Evolutionary conservation across 2,329 filamentous ascomycete genomes (phyloP), one percentile per base, ranked within the genome.

Genomic region (Pseudomassariella vexata): DNA sequence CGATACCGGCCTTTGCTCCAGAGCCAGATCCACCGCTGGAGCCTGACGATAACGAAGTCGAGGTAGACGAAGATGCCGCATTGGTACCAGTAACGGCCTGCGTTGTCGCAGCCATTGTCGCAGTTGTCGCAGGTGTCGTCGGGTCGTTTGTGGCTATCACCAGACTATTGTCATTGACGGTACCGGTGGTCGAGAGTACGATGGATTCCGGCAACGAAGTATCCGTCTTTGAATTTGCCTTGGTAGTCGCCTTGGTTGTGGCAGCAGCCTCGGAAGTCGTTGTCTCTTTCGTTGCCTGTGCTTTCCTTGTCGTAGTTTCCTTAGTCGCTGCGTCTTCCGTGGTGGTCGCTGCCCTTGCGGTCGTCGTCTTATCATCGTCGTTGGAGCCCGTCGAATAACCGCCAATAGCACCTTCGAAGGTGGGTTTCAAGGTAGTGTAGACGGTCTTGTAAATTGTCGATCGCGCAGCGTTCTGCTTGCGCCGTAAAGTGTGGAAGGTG

Each of bases 1-100:
- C 86, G 40, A 95, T 74, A 38, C 92, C 92, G 25, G 87, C 89
- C 59, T 87, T 92, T 24, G 62, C 55, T 19, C 62, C 70, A 7
- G 45, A 37, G 37, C 50, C 50, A 24, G 39, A 62, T 53, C 35
- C 70, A 53, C 31, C 54, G 24, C 24, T 36, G 24, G 18, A 38
- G 9, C 41, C 32, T 17, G 31, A 40, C 6, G 49, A 40, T 9
- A 50, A 28, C 23, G 43, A 42, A 2, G 51, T 30, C 1, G 52
- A 37, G 16, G 42, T 33, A 16, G 49, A 41, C 11, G 40, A 34
- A 17, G 39, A 46, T n/a, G 43, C 42, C 26, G 28, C 46, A 25
- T 30, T 36, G 2, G 37, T 44, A 5, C 47, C 35, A 5, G 45
- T 45, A 21, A 46, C 36, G 18, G 43, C 43, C n/a, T 41, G 38